Evolutionary conservation across 2,329 filamentous ascomycete genomes (phyloP).

Genomic region (Colletotrichum somersetense): DNA sequence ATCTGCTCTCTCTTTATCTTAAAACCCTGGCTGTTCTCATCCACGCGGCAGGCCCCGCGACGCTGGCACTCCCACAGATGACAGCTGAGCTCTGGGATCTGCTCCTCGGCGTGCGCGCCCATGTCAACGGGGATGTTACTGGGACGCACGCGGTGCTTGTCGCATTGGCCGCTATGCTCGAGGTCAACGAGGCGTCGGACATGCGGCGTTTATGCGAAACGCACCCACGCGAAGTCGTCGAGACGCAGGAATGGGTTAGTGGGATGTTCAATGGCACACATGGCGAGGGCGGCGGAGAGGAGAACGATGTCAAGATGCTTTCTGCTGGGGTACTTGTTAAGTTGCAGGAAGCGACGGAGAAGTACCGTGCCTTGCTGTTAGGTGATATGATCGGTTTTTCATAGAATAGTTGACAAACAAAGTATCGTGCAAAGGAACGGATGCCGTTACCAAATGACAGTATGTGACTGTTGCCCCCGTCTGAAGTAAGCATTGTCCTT

Average conservation of each 20-base stretch:
- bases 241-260: constrained; percentile 89
- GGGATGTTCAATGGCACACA: constrained; percentile 76
- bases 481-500: neutral
- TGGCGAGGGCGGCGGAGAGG: constrained; percentile 70
- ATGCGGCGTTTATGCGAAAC: constrained; percentile 79
- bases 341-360: constrained; percentile 84
- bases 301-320: constrained; percentile 83
- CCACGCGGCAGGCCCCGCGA: constrained; percentile 85
- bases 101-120: constrained; percentile 76
- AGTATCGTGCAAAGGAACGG: constrained; percentile 10
- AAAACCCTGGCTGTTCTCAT: constrained; percentile 88
- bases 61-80: constrained; percentile 80
- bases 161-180: constrained; percentile 81
- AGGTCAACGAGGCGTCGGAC: constrained; percentile 74
- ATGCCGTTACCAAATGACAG: constrained; percentile 6
- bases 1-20: constrained; percentile 82
- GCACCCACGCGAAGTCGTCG: constrained; percentile 81
- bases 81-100: constrained; percentile 88
- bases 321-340: constrained; percentile 83
- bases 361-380: constrained; percentile 81
- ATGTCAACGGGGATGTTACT: constrained; percentile 70
- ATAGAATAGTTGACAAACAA: constrained; percentile 9
- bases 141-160: constrained; percentile 84
- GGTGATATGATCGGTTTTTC: constrained; percentile 69
- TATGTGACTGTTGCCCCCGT: neutral